phyloP scores from a whole-genome alignment of 2,329 filamentous ascomycete species.

The Ophiocordyceps camponoti-leonardi region DNA sequence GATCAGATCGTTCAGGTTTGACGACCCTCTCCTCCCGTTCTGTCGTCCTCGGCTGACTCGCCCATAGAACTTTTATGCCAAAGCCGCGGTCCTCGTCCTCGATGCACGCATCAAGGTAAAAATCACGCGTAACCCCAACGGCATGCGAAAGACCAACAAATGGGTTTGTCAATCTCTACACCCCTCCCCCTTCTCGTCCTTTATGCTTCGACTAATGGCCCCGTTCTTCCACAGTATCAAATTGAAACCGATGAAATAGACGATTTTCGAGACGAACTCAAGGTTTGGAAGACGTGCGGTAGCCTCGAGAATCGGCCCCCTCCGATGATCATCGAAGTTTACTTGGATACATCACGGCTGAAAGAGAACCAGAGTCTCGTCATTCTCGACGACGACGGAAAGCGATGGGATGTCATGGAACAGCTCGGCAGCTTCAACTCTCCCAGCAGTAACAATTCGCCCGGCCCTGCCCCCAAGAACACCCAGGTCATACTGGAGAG shows the following conservation, averaged over 20 bases:
- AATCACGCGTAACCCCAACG: constrained; percentile 22
- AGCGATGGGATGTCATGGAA: constrained; percentile 82
- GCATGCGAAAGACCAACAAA: constrained; percentile 54
- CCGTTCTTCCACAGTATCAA: constrained; percentile 52
- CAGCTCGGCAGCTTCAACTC: constrained; percentile 50
- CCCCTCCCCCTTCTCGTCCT: neutral
- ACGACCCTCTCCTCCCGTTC: neutral
- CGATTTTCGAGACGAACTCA: constrained; percentile 65
- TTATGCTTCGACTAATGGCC: neutral
- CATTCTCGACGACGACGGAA: constrained; percentile 72
- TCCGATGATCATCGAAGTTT: constrained; percentile 79
- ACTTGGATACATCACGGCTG: constrained; percentile 62
- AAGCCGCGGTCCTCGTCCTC: constrained; percentile 69
- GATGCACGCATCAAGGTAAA: constrained; percentile 62
- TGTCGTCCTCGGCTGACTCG: too few species aligned
- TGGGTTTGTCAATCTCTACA: constrained; percentile 39
- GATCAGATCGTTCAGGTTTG: constrained; percentile 83
- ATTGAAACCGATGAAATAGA: constrained; percentile 88
- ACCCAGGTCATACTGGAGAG: constrained; percentile 76
- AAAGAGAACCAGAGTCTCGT: constrained; percentile 77
- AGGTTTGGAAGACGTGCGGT: constrained; percentile 66
- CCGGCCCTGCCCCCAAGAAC: constrained; percentile 24
- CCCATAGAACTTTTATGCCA: constrained; percentile 72
- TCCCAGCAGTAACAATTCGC: constrained; percentile 28
- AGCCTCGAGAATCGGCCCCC: constrained; percentile 62